Evolutionary conservation across 1,284 basidiomycete genomes (phyloP).

Genomic region (Ceratobasidium sp.): DNA sequence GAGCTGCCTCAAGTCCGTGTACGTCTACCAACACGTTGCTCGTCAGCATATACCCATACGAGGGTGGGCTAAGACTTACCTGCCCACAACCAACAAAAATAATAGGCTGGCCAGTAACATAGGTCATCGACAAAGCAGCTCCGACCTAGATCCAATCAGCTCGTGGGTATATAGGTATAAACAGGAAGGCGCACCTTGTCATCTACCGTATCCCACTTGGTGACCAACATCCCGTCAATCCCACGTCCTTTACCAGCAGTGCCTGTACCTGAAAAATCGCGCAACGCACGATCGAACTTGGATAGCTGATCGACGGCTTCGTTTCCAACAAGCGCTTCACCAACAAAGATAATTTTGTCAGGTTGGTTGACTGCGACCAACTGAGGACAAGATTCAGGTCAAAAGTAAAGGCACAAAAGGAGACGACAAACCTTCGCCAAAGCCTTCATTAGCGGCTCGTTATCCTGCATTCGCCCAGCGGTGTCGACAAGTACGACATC

Average conservation of each 20-base stretch:
- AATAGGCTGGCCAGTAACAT: conserved; percentile 95
- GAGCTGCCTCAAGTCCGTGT: conserved; percentile 89
- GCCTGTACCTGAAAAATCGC: conserved; percentile 79
- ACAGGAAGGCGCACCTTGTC: conserved; percentile 72
- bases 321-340: conserved; percentile 94
- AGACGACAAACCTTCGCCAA: conserved; percentile 77
- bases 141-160: conserved; percentile 69
- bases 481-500: conserved; percentile 97
- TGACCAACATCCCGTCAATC: conserved; percentile 95
- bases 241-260: conserved; percentile 73
- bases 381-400: conserved; percentile 52
- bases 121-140: conserved; percentile 95
- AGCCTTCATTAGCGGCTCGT: conserved; percentile 98
- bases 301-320: conserved; percentile 95
- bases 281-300: conserved; percentile 91
- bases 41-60: background rate
- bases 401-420: background rate
- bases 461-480: conserved; percentile 98
- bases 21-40: conserved; percentile 65
- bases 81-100: conserved; percentile 96
- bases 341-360: conserved; percentile 96
- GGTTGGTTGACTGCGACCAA: conserved; percentile 90
- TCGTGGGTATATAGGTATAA: background rate
- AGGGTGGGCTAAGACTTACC: conserved; percentile 57
- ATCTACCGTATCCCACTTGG: conserved; percentile 97